phyloP scores from a whole-genome alignment of 306 rosid species.

The Cicer cuneatum region DNA sequence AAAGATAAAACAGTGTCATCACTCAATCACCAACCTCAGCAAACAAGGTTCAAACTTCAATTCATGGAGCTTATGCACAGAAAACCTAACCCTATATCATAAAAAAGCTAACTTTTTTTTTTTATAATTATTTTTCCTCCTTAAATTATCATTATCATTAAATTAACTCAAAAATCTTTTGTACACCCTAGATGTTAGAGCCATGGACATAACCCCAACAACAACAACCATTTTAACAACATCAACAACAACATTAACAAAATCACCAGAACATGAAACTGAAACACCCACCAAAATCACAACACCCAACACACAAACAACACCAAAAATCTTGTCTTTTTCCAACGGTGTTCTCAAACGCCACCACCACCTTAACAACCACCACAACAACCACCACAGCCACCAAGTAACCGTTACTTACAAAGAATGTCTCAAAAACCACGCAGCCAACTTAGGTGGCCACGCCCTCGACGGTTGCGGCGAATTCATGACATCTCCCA shows the following conservation, averaged over 20 bases:
- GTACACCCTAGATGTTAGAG: conserved; percentile 70
- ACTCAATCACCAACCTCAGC: background rate
- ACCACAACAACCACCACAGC: conserved; percentile 38
- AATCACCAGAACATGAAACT: conserved; percentile 75
- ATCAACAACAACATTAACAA: conserved; percentile 37
- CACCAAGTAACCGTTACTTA: conserved; percentile 53
- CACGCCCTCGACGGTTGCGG: conserved; percentile 96
- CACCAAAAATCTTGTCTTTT: conserved; percentile 56
- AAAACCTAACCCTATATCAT: conserved; percentile 52
- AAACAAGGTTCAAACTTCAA: conserved; percentile 34
- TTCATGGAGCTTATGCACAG: conserved; percentile 48
- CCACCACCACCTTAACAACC: conserved; percentile 48
- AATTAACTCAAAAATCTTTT: background rate
- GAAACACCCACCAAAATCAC: conserved; percentile 62
- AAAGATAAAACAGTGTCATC: conserved; percentile 42
- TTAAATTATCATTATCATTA: background rate
- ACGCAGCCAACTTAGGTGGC: conserved; percentile 84
- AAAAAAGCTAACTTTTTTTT: conserved; percentile 43
- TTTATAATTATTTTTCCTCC: background rate
- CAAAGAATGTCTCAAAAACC: conserved; percentile 91
- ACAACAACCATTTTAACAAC: conserved; percentile 20
- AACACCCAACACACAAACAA: conserved; percentile 13
- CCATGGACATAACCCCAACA: conserved; percentile 69
- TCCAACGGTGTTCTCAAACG: conserved; percentile 91
- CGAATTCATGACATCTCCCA: conserved; percentile 88